Percentiles rank a stretch among this genome's conserved stretches.
Evolutionary conservation across 2,329 filamentous ascomycete genomes (phyloP).

Genomic region (Ceratocystiopsis brevicomis): DNA sequence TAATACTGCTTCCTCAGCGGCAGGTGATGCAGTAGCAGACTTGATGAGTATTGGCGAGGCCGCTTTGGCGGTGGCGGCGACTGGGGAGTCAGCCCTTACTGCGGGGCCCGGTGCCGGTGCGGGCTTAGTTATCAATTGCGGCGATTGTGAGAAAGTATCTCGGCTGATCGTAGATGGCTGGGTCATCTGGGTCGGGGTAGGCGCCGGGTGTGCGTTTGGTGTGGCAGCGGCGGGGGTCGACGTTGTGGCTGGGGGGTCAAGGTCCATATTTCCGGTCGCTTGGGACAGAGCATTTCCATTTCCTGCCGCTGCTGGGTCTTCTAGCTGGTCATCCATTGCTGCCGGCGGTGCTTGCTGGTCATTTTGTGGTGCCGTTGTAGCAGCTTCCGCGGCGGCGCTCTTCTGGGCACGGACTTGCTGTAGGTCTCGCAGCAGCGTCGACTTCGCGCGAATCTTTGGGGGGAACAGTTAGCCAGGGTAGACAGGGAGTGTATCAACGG

Average conservation of each 20-base stretch:
- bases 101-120: background rate
- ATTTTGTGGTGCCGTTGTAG: background rate
- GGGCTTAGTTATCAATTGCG: constrained; percentile 6
- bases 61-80: constrained; percentile 4
- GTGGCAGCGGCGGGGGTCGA: background rate
- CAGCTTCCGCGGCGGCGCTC: constrained; percentile 10
- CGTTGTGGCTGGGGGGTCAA: constrained; percentile 17
- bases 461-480: background rate
- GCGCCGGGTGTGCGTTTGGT: background rate
- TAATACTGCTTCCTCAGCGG: constrained; percentile 1
- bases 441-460: constrained; percentile 30
- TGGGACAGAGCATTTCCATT: constrained; percentile 20
- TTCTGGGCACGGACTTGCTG: constrained; percentile 19
- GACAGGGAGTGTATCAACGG: background rate
- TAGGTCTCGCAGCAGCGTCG: constrained; percentile 35
- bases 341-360: constrained; percentile 10
- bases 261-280: constrained; percentile 28
- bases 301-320: background rate
- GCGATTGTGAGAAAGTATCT: constrained; percentile 10
- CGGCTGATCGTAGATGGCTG: background rate
- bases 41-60: constrained; percentile 6
- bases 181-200: too few relatives aligned
- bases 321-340: constrained; percentile 15
- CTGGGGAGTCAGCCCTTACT: too few relatives aligned
- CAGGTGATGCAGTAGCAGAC: constrained; percentile 3